phyloP scores from a whole-genome alignment of 1,139 yeast genomes.

The Candida glucosophila region DNA sequence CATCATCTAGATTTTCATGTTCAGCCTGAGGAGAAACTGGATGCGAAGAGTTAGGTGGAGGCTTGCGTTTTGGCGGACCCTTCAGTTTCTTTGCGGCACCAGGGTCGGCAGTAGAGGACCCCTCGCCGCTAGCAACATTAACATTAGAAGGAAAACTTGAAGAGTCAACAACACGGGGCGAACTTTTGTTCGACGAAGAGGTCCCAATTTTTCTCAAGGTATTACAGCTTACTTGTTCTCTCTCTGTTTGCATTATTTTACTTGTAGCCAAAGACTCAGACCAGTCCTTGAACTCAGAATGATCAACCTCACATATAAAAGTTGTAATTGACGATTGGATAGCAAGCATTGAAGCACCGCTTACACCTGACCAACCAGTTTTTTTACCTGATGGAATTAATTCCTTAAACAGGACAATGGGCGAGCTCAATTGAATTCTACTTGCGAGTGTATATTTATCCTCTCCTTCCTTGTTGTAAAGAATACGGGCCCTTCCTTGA shows the following conservation, averaged over 20 bases:
- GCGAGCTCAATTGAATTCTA: constrained; percentile 41
- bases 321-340: constrained; percentile 40
- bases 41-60: constrained; percentile 24
- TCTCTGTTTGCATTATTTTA: constrained; percentile 39
- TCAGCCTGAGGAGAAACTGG: constrained; percentile 17
- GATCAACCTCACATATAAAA: constrained; percentile 51
- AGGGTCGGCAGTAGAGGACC: no score
- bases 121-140: no score
- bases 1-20: constrained; percentile 17
- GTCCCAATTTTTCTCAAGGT: no score
- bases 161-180: no score
- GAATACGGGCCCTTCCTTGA: constrained; percentile 47
- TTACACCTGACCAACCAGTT: constrained; percentile 22
- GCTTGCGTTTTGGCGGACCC: constrained; percentile 32
- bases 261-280: constrained; percentile 45
- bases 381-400: constrained; percentile 26
- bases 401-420: constrained; percentile 48
- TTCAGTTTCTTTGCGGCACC: no score
- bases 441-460: constrained; percentile 29
- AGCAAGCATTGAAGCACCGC: constrained; percentile 50
- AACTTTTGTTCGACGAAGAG: no score
- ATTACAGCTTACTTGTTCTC: constrained; percentile 22
- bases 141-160: no score
- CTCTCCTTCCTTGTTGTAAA: constrained; percentile 27
- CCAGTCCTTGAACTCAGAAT: constrained; percentile 45